Percentiles rank a stretch among this genome's conserved stretches.
phyloP scores from a whole-genome alignment of 2,329 filamentous ascomycete genomes.

The Mycocentrospora acerina region DNA sequence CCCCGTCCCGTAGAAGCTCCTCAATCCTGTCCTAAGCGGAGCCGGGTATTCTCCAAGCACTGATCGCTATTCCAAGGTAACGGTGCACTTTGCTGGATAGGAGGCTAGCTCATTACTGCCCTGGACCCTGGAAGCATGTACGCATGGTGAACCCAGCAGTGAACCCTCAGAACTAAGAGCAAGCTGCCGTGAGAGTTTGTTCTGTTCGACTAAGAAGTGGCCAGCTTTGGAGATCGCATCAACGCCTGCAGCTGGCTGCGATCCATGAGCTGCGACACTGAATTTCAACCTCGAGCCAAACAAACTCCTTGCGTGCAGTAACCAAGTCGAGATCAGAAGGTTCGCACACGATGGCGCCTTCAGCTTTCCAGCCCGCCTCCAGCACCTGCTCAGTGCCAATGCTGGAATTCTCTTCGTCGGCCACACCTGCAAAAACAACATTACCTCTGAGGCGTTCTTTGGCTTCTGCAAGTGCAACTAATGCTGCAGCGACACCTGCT shows the following conservation, averaged over 20 bases:
- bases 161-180: too few relatives aligned
- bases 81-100: too few relatives aligned
- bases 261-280: conserved; percentile 49
- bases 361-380: conserved; percentile 55
- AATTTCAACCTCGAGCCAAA: conserved; percentile 49
- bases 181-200: too few relatives aligned
- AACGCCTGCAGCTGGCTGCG: conserved; percentile 42
- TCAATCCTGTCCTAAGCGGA: too few relatives aligned
- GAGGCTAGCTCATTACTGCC: too few relatives aligned
- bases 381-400: conserved; percentile 56
- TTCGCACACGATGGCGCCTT: conserved; percentile 55
- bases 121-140: too few relatives aligned
- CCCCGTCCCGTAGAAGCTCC: too few relatives aligned
- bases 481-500: conserved; percentile 50
- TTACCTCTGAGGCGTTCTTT: conserved; percentile 49
- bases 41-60: too few relatives aligned
- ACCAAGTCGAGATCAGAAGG: conserved; percentile 48
- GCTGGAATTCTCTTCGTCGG: conserved; percentile 56
- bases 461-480: conserved; percentile 41
- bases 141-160: too few relatives aligned
- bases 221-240: too few relatives aligned
- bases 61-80: too few relatives aligned
- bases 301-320: conserved; percentile 55
- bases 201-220: too few relatives aligned
- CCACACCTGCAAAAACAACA: conserved; percentile 56